Percentiles rank a stretch among this genome's conserved stretches.
These are phyloP conservation scores for Colletotrichum siamense DNA, from an alignment of 2,329 filamentous ascomycete genomes.

Conservation along the genomic window DNA sequence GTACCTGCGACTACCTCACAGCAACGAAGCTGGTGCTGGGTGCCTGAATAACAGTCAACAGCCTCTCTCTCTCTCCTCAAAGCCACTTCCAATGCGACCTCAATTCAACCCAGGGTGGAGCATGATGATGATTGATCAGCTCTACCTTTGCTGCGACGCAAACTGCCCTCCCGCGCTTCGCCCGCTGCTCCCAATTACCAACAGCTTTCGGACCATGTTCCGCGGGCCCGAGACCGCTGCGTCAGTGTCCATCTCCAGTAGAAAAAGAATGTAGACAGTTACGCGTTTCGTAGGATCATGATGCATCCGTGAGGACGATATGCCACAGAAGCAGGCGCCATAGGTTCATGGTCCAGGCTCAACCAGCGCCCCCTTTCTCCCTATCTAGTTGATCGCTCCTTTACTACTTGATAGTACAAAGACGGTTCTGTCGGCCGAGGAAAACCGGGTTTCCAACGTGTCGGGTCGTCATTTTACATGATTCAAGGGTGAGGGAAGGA, in stretches of 20 bases:
- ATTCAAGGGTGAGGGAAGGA: background rate
- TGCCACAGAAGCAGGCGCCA: background rate
- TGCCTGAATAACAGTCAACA: background rate
- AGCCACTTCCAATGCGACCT: constrained; percentile 7
- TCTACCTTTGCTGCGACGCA: background rate
- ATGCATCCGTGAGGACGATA: background rate
- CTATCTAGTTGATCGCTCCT: background rate
- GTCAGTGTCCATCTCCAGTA: background rate
- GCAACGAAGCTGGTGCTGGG: background rate
- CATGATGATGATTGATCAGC: background rate
- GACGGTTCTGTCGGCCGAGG: background rate
- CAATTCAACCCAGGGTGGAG: background rate
- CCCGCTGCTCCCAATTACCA: background rate
- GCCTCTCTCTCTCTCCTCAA: background rate
- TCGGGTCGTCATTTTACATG: background rate
- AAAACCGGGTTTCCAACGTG: background rate
- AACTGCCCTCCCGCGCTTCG: background rate
- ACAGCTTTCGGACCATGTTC: background rate
- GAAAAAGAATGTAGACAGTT: background rate
- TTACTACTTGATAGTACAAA: background rate
- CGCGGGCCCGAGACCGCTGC: background rate
- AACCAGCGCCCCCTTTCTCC: background rate
- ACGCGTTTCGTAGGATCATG: background rate
- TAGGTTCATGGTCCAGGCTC: background rate
- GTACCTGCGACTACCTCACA: background rate